These are phyloP conservation scores for Salvia miltiorrhiza DNA, from an alignment of 257 asterid species.

Conservation along the genomic window DNA sequence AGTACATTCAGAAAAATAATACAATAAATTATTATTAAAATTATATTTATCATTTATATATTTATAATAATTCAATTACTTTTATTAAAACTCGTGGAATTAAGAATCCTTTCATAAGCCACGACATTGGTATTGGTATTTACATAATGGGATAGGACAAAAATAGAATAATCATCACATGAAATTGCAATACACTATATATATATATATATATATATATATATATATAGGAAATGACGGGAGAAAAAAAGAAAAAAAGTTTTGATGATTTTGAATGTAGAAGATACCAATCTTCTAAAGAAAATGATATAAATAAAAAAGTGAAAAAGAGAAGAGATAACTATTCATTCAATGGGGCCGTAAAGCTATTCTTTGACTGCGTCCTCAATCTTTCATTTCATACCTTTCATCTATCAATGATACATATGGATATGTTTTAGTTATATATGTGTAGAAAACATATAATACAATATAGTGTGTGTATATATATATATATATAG, in stretches of 20 bases:
- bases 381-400: constrained; percentile 31
- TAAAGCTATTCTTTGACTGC: constrained; percentile 47
- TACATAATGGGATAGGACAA: too few relatives aligned
- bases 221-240: background rate
- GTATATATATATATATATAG: too few relatives aligned
- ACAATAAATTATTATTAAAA: too few relatives aligned
- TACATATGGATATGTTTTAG: background rate
- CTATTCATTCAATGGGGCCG: constrained; percentile 32
- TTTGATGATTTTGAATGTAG: constrained; percentile 21
- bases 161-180: background rate
- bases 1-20: too few relatives aligned
- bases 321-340: background rate
- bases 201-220: background rate
- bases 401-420: constrained; percentile 21
- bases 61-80: too few relatives aligned
- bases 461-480: too few relatives aligned
- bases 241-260: background rate
- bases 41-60: too few relatives aligned
- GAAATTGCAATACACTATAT: background rate
- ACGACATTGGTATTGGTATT: too few relatives aligned
- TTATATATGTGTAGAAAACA: too few relatives aligned
- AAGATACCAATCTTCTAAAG: constrained; percentile 9
- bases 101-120: too few relatives aligned
- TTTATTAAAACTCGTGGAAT: too few relatives aligned
- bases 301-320: constrained; percentile 11